These are phyloP conservation scores for Xylaria sp. DNA, from an alignment of 495 filamentous ascomycete species.

Conservation along the genomic window DNA sequence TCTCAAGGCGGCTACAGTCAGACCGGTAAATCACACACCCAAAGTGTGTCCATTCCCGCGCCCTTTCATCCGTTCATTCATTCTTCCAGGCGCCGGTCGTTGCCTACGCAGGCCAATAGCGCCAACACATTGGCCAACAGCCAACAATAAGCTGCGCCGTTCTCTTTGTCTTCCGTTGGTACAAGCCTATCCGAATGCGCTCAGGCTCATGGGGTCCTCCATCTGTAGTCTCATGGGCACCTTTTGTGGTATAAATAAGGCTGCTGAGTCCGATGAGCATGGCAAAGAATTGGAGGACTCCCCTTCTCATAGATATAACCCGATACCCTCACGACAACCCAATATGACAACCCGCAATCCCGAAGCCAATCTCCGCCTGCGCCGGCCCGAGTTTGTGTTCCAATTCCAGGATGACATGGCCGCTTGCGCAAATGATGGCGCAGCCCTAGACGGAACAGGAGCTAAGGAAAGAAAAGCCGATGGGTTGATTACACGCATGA, in stretches of 20 bases:
- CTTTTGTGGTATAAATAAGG: constrained; percentile 33
- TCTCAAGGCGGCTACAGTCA: neutral
- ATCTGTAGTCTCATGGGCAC: constrained; percentile 28
- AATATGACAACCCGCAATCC: constrained; percentile 26
- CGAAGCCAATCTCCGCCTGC: neutral
- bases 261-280: constrained; percentile 29
- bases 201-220: constrained; percentile 30
- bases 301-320: neutral
- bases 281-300: constrained; percentile 23
- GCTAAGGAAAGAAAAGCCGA: constrained; percentile 31
- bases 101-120: neutral
- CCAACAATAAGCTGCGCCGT: neutral
- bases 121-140: neutral
- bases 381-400: constrained; percentile 8
- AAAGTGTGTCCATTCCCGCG: no score
- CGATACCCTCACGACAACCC: neutral
- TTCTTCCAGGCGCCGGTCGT: neutral
- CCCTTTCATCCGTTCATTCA: neutral
- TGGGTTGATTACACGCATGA: constrained; percentile 38
- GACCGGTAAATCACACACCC: neutral
- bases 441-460: constrained; percentile 27
- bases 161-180: constrained; percentile 13
- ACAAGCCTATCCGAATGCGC: neutral
- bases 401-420: constrained; percentile 35
- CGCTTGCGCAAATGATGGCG: constrained; percentile 24